phyloP scores from a whole-genome alignment of 768 basidiomycete species.

The Lentinus brumalis region DNA sequence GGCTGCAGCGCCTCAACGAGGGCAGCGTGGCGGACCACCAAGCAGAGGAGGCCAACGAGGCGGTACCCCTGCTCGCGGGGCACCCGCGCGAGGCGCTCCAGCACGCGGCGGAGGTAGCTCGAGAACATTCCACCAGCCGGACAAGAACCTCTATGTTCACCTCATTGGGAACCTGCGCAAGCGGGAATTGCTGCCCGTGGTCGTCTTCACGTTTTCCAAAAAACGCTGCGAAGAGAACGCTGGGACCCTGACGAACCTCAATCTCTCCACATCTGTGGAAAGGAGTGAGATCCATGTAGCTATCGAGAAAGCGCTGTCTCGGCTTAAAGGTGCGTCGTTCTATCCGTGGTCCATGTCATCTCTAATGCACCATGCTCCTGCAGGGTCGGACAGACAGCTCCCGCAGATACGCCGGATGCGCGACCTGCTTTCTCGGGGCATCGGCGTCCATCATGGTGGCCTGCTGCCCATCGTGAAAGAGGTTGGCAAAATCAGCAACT shows the following conservation, averaged over 20 bases:
- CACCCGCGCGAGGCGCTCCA: conserved; percentile 33
- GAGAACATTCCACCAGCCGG: conserved; percentile 68
- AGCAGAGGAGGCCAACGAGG: conserved; percentile 47
- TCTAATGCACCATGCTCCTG: too few species aligned
- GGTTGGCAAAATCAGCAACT: conserved; percentile 43
- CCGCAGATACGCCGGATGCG: conserved; percentile 93
- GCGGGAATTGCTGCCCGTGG: conserved; percentile 85
- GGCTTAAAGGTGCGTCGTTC: conserved; percentile 74
- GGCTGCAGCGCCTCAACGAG: conserved; percentile 56
- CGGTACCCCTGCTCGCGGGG: conserved; percentile 41
- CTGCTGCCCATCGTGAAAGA: conserved; percentile 96
- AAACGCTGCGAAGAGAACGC: conserved; percentile 98
- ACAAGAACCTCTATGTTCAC: conserved; percentile 94
- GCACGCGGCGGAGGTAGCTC: conserved; percentile 27
- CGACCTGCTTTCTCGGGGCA: conserved; percentile 86
- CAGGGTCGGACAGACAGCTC: conserved; percentile 90
- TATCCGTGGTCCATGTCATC: not conserved
- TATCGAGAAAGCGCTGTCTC: conserved; percentile 86
- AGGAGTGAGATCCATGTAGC: conserved; percentile 97
- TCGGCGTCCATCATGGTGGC: conserved; percentile 97
- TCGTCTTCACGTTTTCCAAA: conserved; percentile 97
- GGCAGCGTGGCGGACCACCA: conserved; percentile 45
- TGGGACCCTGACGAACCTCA: conserved; percentile 80
- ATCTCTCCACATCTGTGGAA: conserved; percentile 86
- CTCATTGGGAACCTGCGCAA: conserved; percentile 86